Base-by-base conservation (phyloP, 768 basidiomycete genomes). In the Galerina sulciceps region DNA sequence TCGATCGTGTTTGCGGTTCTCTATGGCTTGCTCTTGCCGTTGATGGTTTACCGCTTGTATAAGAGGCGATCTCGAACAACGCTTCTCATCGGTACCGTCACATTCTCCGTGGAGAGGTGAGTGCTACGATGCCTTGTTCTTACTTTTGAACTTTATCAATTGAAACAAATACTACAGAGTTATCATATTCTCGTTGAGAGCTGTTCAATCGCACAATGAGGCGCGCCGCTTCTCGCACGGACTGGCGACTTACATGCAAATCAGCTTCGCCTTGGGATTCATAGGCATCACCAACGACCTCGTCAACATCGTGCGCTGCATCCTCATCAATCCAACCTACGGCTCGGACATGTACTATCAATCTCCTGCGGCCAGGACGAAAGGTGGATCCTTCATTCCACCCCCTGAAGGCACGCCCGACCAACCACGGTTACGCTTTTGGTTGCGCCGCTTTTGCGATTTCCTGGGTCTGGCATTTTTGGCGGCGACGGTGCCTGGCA, bases 1-100 rank as follows among this genome's bases (percentile, higher is more conserved):
- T 80, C 80, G 0, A 70, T 81, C 18, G 11, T 80, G 5, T 81
- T 81, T 62, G 72, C 74, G 10, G 61, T 72, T 4, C 65, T 80
- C 14, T 81, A 80, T 65, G 75, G 60, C 10, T 36, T 72, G 3
- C 65, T 80, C 11, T 34, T 78, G 3, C 79, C 79, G 10, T 49
- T 81, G 22, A 66, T 71, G 40, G 22, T 74, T 26, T 75, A 73
- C 54, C 77, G 80, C 9, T 44, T 76, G 23, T 54, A 65, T 15
- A 56, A 73, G 43, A 73, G 68, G 46, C 68, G 69, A n/a, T 75
- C 79, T 8, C 69, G 80, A 15, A 73, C 70, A 3, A 23, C 69
- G 1, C 58, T 82, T 10, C 64, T 78, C 22, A 46, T 78, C 10
- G 75, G 75, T 6, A 75, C 72, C 2, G 51, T 70, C 3, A 26